Percentiles rank a stretch among this genome's conserved stretches.
Evolutionary conservation across 1,139 yeast species (phyloP).

Genomic region (Kurtzmaniella quercitrusa): DNA sequence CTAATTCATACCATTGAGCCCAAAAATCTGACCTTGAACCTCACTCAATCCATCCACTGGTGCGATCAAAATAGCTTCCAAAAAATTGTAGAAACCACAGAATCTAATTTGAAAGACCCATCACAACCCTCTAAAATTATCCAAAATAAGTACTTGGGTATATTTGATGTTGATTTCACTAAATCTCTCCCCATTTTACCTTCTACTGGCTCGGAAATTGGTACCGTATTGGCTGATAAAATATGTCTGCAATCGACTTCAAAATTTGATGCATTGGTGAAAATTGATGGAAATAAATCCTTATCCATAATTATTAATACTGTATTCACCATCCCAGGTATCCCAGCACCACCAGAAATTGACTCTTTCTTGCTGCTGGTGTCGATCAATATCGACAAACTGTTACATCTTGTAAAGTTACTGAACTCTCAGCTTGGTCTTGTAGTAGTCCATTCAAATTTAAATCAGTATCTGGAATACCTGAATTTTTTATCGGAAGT

Average conservation of each 20-base stretch:
- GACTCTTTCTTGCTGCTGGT: slow-evolving; percentile 6
- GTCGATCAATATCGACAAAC: slow-evolving; percentile 2
- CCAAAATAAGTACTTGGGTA: slow-evolving; percentile 1
- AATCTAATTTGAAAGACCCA: neutral
- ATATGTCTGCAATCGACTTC: slow-evolving; percentile 8
- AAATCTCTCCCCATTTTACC: slow-evolving; percentile 30
- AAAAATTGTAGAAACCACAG: neutral
- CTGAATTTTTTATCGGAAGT: slow-evolving; percentile 16
- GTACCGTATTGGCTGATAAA: slow-evolving; percentile 5
- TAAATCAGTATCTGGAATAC: slow-evolving; percentile 4
- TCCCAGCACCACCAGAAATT: neutral
- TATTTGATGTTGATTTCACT: slow-evolving; percentile 18
- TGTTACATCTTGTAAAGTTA: slow-evolving; percentile 3
- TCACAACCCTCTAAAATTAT: neutral
- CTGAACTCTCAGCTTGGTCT: neutral
- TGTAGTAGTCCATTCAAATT: slow-evolving; percentile 3
- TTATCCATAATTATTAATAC: neutral
- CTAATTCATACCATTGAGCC: slow-evolving; percentile 21
- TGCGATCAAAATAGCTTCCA: neutral
- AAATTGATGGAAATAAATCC: slow-evolving; percentile 9
- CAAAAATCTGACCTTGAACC: slow-evolving; percentile 1
- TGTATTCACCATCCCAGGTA: neutral
- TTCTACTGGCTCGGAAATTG: slow-evolving; percentile 10
- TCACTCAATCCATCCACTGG: slow-evolving; percentile 8
- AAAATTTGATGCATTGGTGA: slow-evolving; percentile 15